phyloP scores from a whole-genome alignment of 2,329 filamentous ascomycete genomes.

The Cordyceps militaris region DNA sequence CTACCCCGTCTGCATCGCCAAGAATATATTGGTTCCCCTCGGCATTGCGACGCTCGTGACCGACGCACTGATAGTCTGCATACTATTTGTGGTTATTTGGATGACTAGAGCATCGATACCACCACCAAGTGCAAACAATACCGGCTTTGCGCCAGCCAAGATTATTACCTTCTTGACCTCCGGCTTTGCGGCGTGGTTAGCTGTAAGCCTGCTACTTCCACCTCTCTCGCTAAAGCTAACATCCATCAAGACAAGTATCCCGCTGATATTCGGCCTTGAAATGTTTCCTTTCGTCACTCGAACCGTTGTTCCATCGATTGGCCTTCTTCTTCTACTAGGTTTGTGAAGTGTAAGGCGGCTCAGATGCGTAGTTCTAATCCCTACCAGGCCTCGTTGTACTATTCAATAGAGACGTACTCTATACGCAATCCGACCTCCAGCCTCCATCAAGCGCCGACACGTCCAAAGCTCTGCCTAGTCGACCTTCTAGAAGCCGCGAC shows the following conservation, averaged over 20 bases:
- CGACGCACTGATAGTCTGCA: slow-evolving; percentile 38
- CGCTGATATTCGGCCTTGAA: slow-evolving; percentile 42
- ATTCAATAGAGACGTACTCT: background rate
- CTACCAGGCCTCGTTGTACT: slow-evolving; percentile 1
- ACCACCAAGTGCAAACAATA: background rate
- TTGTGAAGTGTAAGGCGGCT: background rate
- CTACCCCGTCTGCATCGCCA: slow-evolving; percentile 44
- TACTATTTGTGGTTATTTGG: slow-evolving; percentile 30
- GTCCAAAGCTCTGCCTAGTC: slow-evolving; percentile 4
- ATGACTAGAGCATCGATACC: background rate
- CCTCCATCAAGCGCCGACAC: background rate
- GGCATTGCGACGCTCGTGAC: slow-evolving; percentile 37
- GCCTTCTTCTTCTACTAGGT: slow-evolving; percentile 44
- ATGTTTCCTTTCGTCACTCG: slow-evolving; percentile 36
- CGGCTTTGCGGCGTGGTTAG: slow-evolving; percentile 47
- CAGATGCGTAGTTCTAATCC: background rate
- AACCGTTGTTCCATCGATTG: slow-evolving; percentile 44
- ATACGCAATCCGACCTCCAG: background rate
- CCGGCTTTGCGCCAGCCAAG: slow-evolving; percentile 25
- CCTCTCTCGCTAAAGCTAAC: slow-evolving; percentile 1
- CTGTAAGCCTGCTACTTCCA: slow-evolving; percentile 32
- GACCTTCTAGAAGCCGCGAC: background rate
- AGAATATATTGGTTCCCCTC: slow-evolving; percentile 36
- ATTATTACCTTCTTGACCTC: slow-evolving; percentile 34
- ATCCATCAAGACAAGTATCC: slow-evolving; percentile 40